phyloP scores from a whole-genome alignment of 1,284 basidiomycete genomes.

The Leccinum fallax region DNA sequence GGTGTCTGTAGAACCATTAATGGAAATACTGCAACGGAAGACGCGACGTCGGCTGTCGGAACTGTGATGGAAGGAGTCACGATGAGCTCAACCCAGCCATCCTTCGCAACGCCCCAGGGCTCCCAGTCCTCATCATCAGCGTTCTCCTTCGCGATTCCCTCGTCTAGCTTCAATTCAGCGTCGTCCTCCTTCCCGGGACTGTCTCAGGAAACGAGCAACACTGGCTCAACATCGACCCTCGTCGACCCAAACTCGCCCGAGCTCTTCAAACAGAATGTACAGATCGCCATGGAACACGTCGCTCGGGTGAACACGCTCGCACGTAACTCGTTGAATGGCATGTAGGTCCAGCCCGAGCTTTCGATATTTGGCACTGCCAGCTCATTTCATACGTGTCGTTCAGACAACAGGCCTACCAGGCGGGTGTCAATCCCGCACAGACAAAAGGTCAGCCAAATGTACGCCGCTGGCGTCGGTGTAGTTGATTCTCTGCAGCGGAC shows the following conservation, averaged over 20 bases:
- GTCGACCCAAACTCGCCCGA: constrained; percentile 48
- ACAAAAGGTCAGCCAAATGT: constrained; percentile 39
- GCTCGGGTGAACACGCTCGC: constrained; percentile 42
- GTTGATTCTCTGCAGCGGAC: constrained; percentile 35
- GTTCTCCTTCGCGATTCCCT: constrained; percentile 22
- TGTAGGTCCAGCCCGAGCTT: constrained; percentile 36
- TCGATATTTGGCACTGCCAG: not conserved
- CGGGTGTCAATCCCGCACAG: constrained; percentile 41
- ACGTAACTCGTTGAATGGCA: constrained; percentile 39
- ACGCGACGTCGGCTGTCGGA: not conserved
- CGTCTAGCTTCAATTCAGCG: constrained; percentile 18
- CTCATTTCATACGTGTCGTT: not conserved
- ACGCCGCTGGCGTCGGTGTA: not conserved
- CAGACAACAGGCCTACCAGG: constrained; percentile 49
- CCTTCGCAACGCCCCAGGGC: constrained; percentile 10
- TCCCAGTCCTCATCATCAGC: constrained; percentile 22
- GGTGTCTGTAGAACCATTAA: no score
- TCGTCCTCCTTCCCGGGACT: constrained; percentile 22
- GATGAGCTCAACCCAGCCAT: constrained; percentile 21
- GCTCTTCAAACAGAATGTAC: constrained; percentile 48
- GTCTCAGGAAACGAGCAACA: constrained; percentile 30
- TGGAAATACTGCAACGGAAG: no score
- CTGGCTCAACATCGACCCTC: constrained; percentile 17
- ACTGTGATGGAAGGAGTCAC: not conserved
- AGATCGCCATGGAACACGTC: constrained; percentile 42